Percentiles rank a stretch among this genome's conserved stretches.
These are phyloP conservation scores for Yarrowia divulgata DNA, from an alignment of 805 yeast species.

Conservation along the genomic window DNA sequence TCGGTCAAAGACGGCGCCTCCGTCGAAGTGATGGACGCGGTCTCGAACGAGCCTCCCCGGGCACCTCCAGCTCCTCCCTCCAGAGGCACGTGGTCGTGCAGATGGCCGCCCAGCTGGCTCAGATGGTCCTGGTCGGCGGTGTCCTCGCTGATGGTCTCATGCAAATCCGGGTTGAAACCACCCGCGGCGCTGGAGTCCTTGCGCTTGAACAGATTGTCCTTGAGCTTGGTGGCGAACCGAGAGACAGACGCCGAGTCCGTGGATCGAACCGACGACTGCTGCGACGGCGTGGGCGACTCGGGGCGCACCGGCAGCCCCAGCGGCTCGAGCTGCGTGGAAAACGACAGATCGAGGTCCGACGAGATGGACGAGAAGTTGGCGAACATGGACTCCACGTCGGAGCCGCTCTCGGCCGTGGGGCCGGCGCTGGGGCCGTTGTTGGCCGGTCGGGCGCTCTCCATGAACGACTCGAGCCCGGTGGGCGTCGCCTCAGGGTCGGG, in stretches of 20 bases:
- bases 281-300: conserved; percentile 34
- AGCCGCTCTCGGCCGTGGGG: neutral
- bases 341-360: conserved; percentile 25
- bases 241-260: conserved; percentile 29
- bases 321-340: conserved; percentile 35
- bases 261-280: conserved; percentile 36
- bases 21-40: conserved; percentile 21
- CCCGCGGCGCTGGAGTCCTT: conserved; percentile 4
- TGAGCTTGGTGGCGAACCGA: conserved; percentile 37
- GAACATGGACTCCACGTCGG: conserved; percentile 27
- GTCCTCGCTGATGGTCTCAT: conserved; percentile 9
- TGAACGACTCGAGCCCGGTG: neutral
- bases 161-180: conserved; percentile 17
- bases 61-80: neutral
- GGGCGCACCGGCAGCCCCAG: conserved; percentile 33
- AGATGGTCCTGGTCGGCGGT: neutral
- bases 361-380: conserved; percentile 36
- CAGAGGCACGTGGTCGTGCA: conserved; percentile 7
- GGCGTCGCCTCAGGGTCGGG: conserved; percentile 3
- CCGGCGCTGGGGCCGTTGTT: neutral
- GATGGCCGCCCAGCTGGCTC: neutral
- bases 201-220: conserved; percentile 37
- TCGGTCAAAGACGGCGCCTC: conserved; percentile 27
- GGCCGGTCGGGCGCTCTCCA: neutral
- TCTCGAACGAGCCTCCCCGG: neutral